phyloP scores from a whole-genome alignment of 78 protist genomes.

The Andalucia godoyi region DNA sequence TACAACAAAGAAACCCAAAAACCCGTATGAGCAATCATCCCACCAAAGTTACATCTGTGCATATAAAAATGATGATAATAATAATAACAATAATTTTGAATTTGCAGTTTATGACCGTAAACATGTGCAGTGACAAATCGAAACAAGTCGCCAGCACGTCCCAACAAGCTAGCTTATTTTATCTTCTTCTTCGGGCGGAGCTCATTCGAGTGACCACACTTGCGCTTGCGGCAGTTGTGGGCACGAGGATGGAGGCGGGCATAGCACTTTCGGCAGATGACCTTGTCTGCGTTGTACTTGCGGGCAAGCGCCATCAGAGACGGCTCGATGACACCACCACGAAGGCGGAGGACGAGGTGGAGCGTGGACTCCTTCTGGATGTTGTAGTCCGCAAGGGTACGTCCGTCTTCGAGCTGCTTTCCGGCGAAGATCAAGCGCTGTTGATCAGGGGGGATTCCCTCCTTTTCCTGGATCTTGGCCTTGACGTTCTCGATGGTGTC shows the following conservation, averaged over 20 bases:
- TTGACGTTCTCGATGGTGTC: slow-evolving; percentile 89
- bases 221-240: slow-evolving; percentile 97
- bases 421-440: slow-evolving; percentile 98
- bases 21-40: too few species aligned
- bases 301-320: slow-evolving; percentile 89
- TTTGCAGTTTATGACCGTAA: too few species aligned
- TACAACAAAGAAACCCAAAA: too few species aligned
- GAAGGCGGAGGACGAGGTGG: slow-evolving; percentile 84
- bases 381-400: slow-evolving; percentile 84
- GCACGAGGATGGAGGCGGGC: slow-evolving; percentile 97
- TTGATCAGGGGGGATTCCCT: slow-evolving; percentile 98
- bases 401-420: slow-evolving; percentile 97
- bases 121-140: too few species aligned
- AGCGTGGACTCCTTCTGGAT: slow-evolving; percentile 79
- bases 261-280: slow-evolving; percentile 98
- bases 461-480: slow-evolving; percentile 95
- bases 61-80: too few species aligned
- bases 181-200: slow-evolving; percentile 99
- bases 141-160: too few species aligned
- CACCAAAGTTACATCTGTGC: too few species aligned
- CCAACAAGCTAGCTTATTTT: slow-evolving; percentile 60
- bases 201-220: slow-evolving; percentile 96
- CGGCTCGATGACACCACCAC: slow-evolving; percentile 98
- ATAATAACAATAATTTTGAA: too few species aligned
- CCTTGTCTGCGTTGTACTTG: slow-evolving; percentile 92